Percentiles rank a stretch among this genome's conserved stretches.
Conservation (phyloP, 78 protist genomes). For the Neovahlkampfia damariscottae region DNA sequence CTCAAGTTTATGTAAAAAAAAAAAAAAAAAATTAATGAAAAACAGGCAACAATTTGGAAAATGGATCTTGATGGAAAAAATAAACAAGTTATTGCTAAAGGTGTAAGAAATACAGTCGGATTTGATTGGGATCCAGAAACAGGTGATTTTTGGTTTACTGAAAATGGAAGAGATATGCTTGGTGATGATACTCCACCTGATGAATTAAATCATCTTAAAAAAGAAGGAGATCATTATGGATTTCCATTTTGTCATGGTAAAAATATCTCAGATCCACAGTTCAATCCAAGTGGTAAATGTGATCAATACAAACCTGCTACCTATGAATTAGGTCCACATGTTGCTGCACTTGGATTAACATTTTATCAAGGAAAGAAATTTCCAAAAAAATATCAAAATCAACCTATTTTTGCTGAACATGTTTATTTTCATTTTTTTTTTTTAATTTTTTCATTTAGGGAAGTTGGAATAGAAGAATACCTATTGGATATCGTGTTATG, state of each 20-base stretch:
- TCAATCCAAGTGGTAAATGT: background rate
- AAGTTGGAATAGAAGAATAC: slow-evolving; percentile 1
- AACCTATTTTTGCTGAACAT: background rate
- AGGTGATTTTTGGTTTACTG: slow-evolving; percentile 6
- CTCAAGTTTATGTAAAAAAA: too few relatives aligned
- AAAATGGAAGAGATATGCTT: background rate
- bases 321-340: slow-evolving; percentile 5
- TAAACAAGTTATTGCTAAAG: background rate
- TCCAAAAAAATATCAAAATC: background rate
- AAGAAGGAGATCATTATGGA: background rate
- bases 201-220: background rate
- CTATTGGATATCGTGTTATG: background rate
- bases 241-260: slow-evolving; percentile 1
- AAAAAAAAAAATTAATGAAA: too few relatives aligned
- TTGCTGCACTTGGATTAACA: slow-evolving; percentile 4
- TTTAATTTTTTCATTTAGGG: too few relatives aligned
- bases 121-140: background rate
- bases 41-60: background rate
- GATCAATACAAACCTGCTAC: background rate
- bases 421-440: too few relatives aligned
- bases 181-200: slow-evolving; percentile 4
- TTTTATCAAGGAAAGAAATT: background rate
- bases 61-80: background rate
- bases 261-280: background rate
- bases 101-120: slow-evolving; percentile 1